Evolutionary conservation across 2,329 filamentous ascomycete species (phyloP).

Genomic region (Rhexocercosporidium sp.): DNA sequence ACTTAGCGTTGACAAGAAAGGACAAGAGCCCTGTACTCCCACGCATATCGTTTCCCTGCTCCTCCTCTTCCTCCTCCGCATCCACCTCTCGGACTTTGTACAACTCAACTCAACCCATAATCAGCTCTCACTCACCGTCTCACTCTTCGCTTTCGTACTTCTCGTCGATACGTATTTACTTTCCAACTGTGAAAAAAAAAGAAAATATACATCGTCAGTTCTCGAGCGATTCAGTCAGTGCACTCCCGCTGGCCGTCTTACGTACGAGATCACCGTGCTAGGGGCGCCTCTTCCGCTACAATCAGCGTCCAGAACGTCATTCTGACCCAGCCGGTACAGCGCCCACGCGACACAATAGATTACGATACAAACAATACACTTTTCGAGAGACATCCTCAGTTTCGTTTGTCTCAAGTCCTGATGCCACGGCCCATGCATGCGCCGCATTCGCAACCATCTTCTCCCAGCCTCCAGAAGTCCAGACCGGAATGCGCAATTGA

Average conservation of each 20-base stretch:
- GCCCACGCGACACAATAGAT: conserved; percentile 25
- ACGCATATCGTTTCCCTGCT: not conserved
- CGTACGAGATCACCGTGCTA: conserved; percentile 3
- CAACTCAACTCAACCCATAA: not conserved
- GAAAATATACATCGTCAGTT: not conserved
- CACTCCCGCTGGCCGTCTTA: not conserved
- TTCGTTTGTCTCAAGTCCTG: conserved; percentile 28
- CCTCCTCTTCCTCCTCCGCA: not conserved
- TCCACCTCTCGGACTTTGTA: not conserved
- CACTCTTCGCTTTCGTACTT: not conserved
- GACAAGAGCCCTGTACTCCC: conserved; percentile 6
- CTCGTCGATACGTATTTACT: not conserved
- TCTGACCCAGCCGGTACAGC: not conserved
- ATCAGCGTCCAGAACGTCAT: conserved; percentile 6
- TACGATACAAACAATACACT: not conserved
- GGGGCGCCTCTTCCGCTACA: conserved; percentile 1
- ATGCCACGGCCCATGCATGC: conserved; percentile 36
- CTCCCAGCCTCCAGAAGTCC: conserved; percentile 26
- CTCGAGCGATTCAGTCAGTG: not conserved
- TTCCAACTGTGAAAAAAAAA: not conserved
- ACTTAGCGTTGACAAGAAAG: not conserved
- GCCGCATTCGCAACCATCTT: conserved; percentile 21
- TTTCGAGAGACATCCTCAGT: not conserved
- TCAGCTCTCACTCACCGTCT: not conserved
- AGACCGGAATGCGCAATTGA: conserved; percentile 32